Base-by-base conservation (phyloP, 1,139 yeast genomes). In the Magnusiomyces tetraspermus region DNA sequence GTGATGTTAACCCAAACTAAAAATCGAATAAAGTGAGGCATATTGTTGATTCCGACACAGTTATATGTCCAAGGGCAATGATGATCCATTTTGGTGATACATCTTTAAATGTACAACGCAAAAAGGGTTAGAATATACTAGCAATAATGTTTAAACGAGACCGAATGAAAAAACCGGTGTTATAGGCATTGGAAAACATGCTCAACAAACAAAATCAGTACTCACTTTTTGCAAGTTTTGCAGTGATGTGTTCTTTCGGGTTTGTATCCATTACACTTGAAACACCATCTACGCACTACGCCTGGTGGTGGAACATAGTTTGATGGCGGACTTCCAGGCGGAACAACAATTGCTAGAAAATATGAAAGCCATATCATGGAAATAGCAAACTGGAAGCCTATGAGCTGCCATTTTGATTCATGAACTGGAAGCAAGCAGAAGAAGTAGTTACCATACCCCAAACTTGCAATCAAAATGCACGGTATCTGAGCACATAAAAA, bases 21-120 rank as follows among this genome's bases (percentile, higher is more conserved):
- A 63, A 92, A 92, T 51, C 97, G 74, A 60, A 87, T 63, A 63
- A 92, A 92, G 63, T 88, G 92, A 0, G 96, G 90, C 67, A 82
- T 74, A 64, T 92, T 92, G 1, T 69, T 68, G 66, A 82, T 82
- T 0, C 96, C 96, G 21, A 87, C 89, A 61, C 95, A 86, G 64
- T 85, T 85, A 67, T 79, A 77, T 0, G 94, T 85, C 95, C 95
- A 87, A 0, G 95, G 95, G 55, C 83, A 80, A 67, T 86, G 95
- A 65, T 86, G 95, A 66, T 86, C 95, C 95, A 86, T 87, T 61
- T 77, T 78, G 52, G 85, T 66, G 15, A 86, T 82, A 63, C 95
- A 87, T 38, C 50, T 51, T 43, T 21, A 17, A 33, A 40, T 22
- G 23, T 19, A 38, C 1, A 33, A 40, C n/a, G n/a, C n/a, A n/a